Evolutionary conservation across 1,284 basidiomycete species (phyloP), one percentile per base, ranked within the genome.

Genomic region (Microbotryum saponariae): DNA sequence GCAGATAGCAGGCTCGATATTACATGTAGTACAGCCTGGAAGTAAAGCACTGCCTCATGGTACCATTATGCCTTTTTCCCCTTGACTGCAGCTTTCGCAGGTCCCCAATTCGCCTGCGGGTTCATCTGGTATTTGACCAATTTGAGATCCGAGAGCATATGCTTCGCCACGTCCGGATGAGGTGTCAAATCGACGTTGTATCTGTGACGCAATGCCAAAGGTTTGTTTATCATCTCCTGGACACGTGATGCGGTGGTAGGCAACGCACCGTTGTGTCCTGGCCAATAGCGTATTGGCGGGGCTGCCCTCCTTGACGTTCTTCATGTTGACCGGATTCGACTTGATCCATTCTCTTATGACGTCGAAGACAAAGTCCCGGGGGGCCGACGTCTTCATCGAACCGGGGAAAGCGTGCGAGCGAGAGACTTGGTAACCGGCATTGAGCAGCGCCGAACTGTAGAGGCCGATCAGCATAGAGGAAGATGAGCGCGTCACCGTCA

Each of bases 81-180:
- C n/a, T 60, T 60, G 6, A 67, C 63, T 5, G 73, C 72, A 45
- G 69, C 67, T 6, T 71, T 73, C 6, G 75, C 75, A 0, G 94
- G 94, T 0, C 94, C 94, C 94, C 94, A 98, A 73, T 96, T 83
- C 3, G 87, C 82, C 47, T 85, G 81, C 4, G 94, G 94, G 74
- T 97, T 97, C 70, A 84, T 81, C 76, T 96, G 94, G 77, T 97
- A 97, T 54, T 89, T 82, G 0, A 93, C 88, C 9, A 91, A 78
- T 71, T 89, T 89, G 57, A 87, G 79, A 60, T 83, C 82, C 16
- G 82, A 81, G 6, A 70, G 57, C 33, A 84, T 80, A 12, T 79
- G 75, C 14, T 80, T 82, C 12, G 83, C 78, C 0, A 84, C 82
- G 7, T 82, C 78, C 0, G 86, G 83, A 73, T 94, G 88, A 52